Percentiles rank a stretch among this genome's conserved stretches.
phyloP scores from a whole-genome alignment of 2,329 filamentous ascomycete species.

The Phaeosphaeria sp. region DNA sequence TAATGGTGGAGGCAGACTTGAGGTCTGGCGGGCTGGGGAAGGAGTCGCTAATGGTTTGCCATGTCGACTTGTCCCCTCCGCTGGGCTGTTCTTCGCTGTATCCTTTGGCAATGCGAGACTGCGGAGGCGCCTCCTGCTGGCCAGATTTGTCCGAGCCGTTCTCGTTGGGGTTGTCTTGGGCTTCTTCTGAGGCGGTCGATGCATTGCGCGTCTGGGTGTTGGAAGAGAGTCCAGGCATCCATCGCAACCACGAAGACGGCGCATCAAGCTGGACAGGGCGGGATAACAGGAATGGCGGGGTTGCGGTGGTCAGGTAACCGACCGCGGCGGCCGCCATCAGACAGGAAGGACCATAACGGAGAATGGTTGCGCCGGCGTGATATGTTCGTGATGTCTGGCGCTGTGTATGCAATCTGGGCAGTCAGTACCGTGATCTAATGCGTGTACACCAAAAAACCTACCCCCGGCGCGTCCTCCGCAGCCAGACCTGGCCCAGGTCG shows the following conservation, averaged over 20 bases:
- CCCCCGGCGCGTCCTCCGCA: conserved; percentile 37
- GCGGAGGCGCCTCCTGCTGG: conserved; percentile 42
- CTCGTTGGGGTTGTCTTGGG: conserved; percentile 22
- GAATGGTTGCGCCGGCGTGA: conserved; percentile 18
- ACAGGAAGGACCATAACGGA: conserved; percentile 39
- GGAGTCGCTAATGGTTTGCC: conserved; percentile 41
- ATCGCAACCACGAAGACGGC: conserved; percentile 30
- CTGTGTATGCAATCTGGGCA: conserved; percentile 30
- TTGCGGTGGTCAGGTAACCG: conserved; percentile 24
- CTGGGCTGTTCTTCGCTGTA: conserved; percentile 21
- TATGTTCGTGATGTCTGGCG: conserved; percentile 15
- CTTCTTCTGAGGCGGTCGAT: conserved; percentile 25
- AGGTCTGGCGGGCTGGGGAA: conserved; percentile 31
- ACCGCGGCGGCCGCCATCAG: conserved; percentile 33
- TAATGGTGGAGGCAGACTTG: conserved; percentile 46
- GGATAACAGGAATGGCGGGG: conserved; percentile 19
- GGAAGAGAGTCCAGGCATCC: conserved; percentile 10
- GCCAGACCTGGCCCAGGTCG: conserved; percentile 35
- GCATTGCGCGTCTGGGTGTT: conserved; percentile 17
- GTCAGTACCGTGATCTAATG: conserved; percentile 9
- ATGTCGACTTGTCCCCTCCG: conserved; percentile 26
- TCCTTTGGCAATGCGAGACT: conserved; percentile 37
- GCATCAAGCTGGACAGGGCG: conserved; percentile 38
- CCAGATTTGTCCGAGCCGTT: conserved; percentile 24
- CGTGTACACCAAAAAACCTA: conserved; percentile 15